phyloP scores from a whole-genome alignment of 2,329 filamentous ascomycete species.

The Cadophora sp. region DNA sequence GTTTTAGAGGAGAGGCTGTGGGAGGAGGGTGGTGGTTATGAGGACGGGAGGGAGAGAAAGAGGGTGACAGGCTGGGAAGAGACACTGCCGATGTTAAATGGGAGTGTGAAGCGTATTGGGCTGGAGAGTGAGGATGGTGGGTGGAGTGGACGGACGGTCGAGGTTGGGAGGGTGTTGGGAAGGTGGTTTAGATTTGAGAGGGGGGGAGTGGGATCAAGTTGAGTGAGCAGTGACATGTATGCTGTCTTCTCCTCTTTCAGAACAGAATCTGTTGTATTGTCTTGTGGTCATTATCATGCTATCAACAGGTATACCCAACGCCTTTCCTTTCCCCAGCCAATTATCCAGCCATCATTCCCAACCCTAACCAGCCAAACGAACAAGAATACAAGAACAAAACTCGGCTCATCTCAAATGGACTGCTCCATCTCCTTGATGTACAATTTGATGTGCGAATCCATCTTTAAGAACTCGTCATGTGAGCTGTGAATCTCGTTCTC shows the following conservation, averaged over 20 bases:
- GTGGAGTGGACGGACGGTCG: slow-evolving; percentile 65
- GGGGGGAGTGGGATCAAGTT: slow-evolving; percentile 47
- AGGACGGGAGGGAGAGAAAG: slow-evolving; percentile 42
- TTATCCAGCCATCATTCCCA: slow-evolving; percentile 18
- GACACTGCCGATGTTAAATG: slow-evolving; percentile 67
- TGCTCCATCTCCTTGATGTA: slow-evolving; percentile 99
- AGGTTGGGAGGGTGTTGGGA: slow-evolving; percentile 61
- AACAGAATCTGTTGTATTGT: not conserved
- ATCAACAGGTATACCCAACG: slow-evolving; percentile 45
- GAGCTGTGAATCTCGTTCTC: slow-evolving; percentile 91
- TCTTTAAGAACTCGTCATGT: slow-evolving; percentile 94
- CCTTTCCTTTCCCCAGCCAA: slow-evolving; percentile 28
- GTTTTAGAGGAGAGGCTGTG: slow-evolving; percentile 52
- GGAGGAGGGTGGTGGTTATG: slow-evolving; percentile 46
- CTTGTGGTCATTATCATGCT: slow-evolving; percentile 42
- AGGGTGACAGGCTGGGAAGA: slow-evolving; percentile 51
- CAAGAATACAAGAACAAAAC: slow-evolving; percentile 27
- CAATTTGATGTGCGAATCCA: slow-evolving; percentile 95
- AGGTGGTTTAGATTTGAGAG: slow-evolving; percentile 69
- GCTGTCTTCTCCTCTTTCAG: not conserved
- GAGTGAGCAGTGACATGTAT: not conserved
- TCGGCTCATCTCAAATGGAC: slow-evolving; percentile 57
- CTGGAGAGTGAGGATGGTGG: slow-evolving; percentile 54
- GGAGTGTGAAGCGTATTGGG: slow-evolving; percentile 54
- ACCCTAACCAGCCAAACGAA: slow-evolving; percentile 24